Evolutionary conservation across 2,329 filamentous ascomycete species (phyloP), one percentile per base, ranked within the genome.

Genomic region (Leptographium lundbergii): DNA sequence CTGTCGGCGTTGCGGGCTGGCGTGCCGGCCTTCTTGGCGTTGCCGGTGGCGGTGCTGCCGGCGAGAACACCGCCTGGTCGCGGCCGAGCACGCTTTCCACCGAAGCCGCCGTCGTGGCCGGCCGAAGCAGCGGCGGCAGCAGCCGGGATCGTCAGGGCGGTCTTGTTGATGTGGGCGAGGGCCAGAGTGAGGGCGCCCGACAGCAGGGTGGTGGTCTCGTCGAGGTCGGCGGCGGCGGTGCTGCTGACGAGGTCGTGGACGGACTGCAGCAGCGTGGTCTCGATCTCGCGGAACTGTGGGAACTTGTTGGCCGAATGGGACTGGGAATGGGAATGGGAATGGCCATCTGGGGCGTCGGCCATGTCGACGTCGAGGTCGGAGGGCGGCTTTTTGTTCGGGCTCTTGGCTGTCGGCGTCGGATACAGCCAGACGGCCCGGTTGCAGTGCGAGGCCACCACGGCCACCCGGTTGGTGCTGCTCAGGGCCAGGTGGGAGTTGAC

Each of bases 401-500:
- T 2, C 2, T 10, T 34, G 32, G 32, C 19, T 6, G 10, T 13
- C 24, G 48, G 48, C 24, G 76, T 71, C 0, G 94, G 94, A 68
- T 96, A 97, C 4, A 99, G 85, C 85, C 91, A 99, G 68, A 86
- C 81, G 59, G 92, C 89, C 63, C 88, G 85, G 68, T 94, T 87
- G 64, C 85, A 86, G 70, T 99, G 94, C 10, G 90, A 90, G 39
- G 92, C 94, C 62, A 99, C 83, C 19, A 99, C 82, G 62, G 91
- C 91, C 55, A 97, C 89, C 71, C 92, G 88, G 73, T 97, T 97
- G 58, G 88, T 84, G 71, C 94, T 92, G 73, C 91, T 95, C 70
- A 92, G 91, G 65, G 94, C 91, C 36, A 99, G 81, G 70, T 99
- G 95, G 59, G 92, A 90, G 72, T 99, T 97, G 74, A 96, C 86